Conservation (phyloP, 192 early-diverging fungal genomes). For the Tieghemiomyces parasiticus region DNA sequence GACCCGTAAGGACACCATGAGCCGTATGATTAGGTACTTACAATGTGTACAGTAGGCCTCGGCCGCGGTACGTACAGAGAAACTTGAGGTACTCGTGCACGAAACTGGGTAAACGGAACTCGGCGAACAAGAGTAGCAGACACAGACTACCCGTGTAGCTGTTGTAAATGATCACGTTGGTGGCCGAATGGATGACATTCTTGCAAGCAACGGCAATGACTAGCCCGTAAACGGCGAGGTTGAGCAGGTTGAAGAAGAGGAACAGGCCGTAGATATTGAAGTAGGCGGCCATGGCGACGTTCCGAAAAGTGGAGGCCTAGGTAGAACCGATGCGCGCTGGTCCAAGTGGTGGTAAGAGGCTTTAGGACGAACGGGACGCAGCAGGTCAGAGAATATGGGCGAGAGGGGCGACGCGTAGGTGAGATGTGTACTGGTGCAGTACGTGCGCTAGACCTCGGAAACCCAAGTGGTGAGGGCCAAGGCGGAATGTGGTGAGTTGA, state of each 20-base stretch:
- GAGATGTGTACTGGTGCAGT: too few species aligned
- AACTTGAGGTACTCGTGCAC: slow-evolving; percentile 31
- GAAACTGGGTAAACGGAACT: slow-evolving; percentile 26
- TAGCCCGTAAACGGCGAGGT: slow-evolving; percentile 21
- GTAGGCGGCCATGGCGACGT: slow-evolving; percentile 24
- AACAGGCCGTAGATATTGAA: slow-evolving; percentile 27
- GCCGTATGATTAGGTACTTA: slow-evolving; percentile 11
- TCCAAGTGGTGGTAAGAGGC: too few species aligned
- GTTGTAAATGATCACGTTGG: slow-evolving; percentile 33
- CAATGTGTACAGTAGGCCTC: slow-evolving; percentile 39
- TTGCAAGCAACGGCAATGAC: slow-evolving; percentile 23
- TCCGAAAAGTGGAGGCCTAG: too few species aligned
- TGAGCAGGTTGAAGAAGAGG: slow-evolving; percentile 28
- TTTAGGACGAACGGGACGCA: too few species aligned
- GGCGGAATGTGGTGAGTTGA: too few species aligned
- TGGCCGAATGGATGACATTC: slow-evolving; percentile 26
- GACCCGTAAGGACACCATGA: background rate
- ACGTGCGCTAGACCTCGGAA: too few species aligned
- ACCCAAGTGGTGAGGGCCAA: too few species aligned
- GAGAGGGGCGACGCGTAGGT: too few species aligned
- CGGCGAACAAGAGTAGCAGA: slow-evolving; percentile 29
- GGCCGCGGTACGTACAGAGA: slow-evolving; percentile 35
- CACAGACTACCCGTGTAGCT: slow-evolving; percentile 28
- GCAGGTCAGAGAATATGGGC: too few species aligned
- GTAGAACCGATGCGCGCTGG: too few species aligned